phyloP scores from a whole-genome alignment of 257 asterid genomes.

The Knoxia roxburghii region DNA sequence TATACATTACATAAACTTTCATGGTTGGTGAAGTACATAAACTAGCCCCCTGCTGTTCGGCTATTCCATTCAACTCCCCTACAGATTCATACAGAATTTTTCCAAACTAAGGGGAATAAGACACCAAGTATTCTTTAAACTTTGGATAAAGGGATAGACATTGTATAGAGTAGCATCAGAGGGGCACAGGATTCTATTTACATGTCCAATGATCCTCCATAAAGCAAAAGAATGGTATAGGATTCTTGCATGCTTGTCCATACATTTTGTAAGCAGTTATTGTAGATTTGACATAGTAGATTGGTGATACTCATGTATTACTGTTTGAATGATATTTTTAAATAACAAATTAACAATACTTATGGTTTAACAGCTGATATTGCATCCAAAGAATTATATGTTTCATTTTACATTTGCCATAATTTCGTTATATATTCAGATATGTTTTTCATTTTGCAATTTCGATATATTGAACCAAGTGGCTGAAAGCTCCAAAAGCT shows the following conservation, averaged over 20 bases:
- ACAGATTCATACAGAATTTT: conserved; percentile 7
- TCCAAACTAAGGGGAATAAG: conserved; percentile 8
- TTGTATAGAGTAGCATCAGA: neutral
- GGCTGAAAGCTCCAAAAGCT: neutral
- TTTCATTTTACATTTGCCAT: neutral
- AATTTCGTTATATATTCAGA: neutral
- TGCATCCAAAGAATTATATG: neutral
- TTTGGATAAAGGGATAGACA: conserved; percentile 21
- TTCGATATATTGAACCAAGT: neutral
- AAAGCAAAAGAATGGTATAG: conserved; percentile 7
- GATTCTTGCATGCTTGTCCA: conserved; percentile 1
- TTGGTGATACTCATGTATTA: neutral
- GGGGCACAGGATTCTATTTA: neutral
- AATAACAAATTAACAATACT: neutral
- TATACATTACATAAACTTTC: conserved; percentile 69
- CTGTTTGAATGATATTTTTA: neutral
- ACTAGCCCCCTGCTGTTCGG: conserved; percentile 22
- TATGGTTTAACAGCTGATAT: neutral
- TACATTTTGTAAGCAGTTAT: neutral
- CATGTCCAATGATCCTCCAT: conserved; percentile 1
- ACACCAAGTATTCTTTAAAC: conserved; percentile 21
- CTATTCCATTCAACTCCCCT: neutral
- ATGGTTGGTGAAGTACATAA: conserved; percentile 75
- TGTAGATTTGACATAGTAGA: neutral
- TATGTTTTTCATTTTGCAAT: neutral